A percentile compares a stretch with the other conserved stretches of the same genome.
Evolutionary conservation across 2,329 filamentous ascomycete genomes (phyloP).

Genomic region (Phialophora verrucosa): DNA sequence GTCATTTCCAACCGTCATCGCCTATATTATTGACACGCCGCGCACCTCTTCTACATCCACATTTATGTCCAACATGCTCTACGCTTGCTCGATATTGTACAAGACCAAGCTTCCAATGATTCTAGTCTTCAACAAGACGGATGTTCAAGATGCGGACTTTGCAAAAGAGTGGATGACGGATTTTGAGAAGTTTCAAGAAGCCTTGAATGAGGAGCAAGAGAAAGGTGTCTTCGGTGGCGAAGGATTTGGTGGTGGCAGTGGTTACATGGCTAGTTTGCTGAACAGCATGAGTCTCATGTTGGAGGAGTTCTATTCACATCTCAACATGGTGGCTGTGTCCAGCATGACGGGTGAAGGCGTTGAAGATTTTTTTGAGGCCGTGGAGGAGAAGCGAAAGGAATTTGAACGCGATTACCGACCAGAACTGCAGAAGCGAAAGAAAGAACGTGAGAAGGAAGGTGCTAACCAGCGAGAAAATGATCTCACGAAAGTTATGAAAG

Average conservation of each 20-base stretch:
- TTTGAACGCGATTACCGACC: slow-evolving; percentile 91
- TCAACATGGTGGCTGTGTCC: slow-evolving; percentile 91
- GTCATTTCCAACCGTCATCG: slow-evolving; percentile 94
- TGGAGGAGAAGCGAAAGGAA: slow-evolving; percentile 83
- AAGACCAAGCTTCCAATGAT: slow-evolving; percentile 99
- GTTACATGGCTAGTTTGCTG: slow-evolving; percentile 93
- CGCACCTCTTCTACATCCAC: slow-evolving; percentile 90
- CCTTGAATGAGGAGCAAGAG: slow-evolving; percentile 79
- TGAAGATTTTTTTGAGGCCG: slow-evolving; percentile 90
- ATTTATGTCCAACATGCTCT: slow-evolving; percentile 99
- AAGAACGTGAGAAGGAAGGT: slow-evolving; percentile 77
- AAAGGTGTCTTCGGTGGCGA: slow-evolving; percentile 75
- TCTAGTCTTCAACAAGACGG: slow-evolving; percentile 98
- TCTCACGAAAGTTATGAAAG: slow-evolving; percentile 90
- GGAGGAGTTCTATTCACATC: slow-evolving; percentile 94
- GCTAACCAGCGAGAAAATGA: slow-evolving; percentile 75
- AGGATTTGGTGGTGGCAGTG: slow-evolving; percentile 77
- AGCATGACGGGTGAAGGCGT: slow-evolving; percentile 91
- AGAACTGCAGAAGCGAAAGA: slow-evolving; percentile 79
- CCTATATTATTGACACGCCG: slow-evolving; percentile 96
- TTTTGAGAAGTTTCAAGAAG: slow-evolving; percentile 92
- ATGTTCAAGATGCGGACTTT: slow-evolving; percentile 87
- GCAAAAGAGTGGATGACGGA: slow-evolving; percentile 99
- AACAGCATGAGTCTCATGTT: slow-evolving; percentile 98
- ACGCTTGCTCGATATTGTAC: slow-evolving; percentile 97